Evolutionary conservation across 805 yeast genomes (phyloP), one percentile per base, ranked within the genome.

Genomic region (Tetrapisispora taiwanensis): DNA sequence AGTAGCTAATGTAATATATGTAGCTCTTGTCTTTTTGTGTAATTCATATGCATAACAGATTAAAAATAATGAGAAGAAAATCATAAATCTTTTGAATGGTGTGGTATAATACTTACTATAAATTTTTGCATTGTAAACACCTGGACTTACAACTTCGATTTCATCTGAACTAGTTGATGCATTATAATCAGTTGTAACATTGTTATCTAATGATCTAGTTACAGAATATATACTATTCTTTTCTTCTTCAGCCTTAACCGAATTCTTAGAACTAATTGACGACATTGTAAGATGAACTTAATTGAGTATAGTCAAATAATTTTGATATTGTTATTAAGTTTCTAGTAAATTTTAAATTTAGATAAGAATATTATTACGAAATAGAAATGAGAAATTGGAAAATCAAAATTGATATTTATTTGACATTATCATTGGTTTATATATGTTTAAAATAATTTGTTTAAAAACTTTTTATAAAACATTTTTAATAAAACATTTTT

Each of bases 21-120:
- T 63, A 45, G 52, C 62, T 49, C 81, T 66, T 34, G 71, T 56
- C n/a, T 67, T 66, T 43, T 72, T 70, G 55, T 80, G 86, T 39
- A 81, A 65, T 27, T 81, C 77, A 51, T 78, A 78, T 24, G 73
- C 72, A 53, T 78, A 81, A 18, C 82, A 72, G 38, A 76, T 70
- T 22, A 75, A 52, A 52, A 81, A 79, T 18, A 75, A 59, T 12
- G 72, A 63, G 42, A 76, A 56, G 54, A 72, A 76, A 31, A 79
- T 61, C 5, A 66, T 47, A 7, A 68, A 48, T 43, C 71, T 72
- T 47, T 67, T 66, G 22, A 46, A 42, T 33, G 55, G 51, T 27
- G 56, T 42, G 82, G 62, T 49, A 52, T 75, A 78, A 48, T 76
- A 79, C 24, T 67, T 66, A n/a, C 75, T 67, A 48, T 76, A 67